A percentile compares a stretch with the other conserved stretches of the same genome.
phyloP scores from a whole-genome alignment of 345 rosid species.

The Salix suchowensis region DNA sequence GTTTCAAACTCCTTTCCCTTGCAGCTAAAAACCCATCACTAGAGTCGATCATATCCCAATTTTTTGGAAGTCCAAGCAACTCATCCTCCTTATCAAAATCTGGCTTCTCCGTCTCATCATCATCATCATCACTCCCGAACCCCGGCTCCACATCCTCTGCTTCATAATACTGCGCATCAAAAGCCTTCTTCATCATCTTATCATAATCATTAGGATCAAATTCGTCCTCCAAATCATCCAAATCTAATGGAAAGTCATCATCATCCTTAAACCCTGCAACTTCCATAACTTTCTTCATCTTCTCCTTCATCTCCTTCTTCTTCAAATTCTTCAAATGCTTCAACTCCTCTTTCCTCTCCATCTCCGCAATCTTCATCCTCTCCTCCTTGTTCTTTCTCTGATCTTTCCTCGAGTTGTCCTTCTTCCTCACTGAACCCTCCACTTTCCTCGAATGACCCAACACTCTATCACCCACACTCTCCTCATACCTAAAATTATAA shows the following conservation, averaged over 20 bases:
- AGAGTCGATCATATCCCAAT: conserved; percentile 52
- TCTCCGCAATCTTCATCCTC: conserved; percentile 56
- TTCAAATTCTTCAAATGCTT: conserved; percentile 85
- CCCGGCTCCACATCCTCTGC: conserved; percentile 51
- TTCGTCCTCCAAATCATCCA: conserved; percentile 69
- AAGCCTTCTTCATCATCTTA: conserved; percentile 68
- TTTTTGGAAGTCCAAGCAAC: conserved; percentile 69
- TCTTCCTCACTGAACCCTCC: conserved; percentile 84
- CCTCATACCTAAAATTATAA: conserved; percentile 55
- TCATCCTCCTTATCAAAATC: conserved; percentile 87
- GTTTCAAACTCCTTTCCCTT: conserved; percentile 52
- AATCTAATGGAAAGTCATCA: conserved; percentile 31
- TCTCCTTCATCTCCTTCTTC: conserved; percentile 80
- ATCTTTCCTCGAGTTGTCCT: conserved; percentile 55
- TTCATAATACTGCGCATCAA: conserved; percentile 56
- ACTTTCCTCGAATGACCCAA: conserved; percentile 69
- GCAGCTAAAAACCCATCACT: conserved; percentile 60
- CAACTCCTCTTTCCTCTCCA: conserved; percentile 74
- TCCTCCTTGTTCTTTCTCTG: conserved; percentile 76
- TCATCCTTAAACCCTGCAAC: conserved; percentile 64
- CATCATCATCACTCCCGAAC: conserved; percentile 52
- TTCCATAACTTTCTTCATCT: conserved; percentile 57
- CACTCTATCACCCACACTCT: conserved; percentile 57
- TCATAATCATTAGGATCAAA: conserved; percentile 81
- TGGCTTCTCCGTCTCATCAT: conserved; percentile 56